These are phyloP conservation scores for Stagonosporopsis cucurbitacearum DNA, from an alignment of 2,329 filamentous ascomycete species.

Conservation along the genomic window DNA sequence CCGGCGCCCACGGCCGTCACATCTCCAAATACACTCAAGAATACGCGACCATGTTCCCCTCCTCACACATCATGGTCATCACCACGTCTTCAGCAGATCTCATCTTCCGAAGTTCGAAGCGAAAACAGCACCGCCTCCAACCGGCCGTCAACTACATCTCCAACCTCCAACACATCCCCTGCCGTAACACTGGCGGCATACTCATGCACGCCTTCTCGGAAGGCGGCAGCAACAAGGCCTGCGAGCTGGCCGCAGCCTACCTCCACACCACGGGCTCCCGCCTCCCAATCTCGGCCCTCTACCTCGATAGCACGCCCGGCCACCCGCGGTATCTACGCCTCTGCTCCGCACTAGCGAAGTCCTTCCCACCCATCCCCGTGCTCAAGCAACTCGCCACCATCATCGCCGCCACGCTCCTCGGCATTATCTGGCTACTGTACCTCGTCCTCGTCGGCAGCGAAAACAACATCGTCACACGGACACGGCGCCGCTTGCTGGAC, in stretches of 20 bases:
- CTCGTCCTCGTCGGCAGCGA: constrained; percentile 24
- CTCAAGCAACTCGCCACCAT: constrained; percentile 24
- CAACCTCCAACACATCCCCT: constrained; percentile 13
- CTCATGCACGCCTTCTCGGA: constrained; percentile 40
- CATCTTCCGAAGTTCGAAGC: constrained; percentile 27
- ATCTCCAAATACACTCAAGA: constrained; percentile 33
- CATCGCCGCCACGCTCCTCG: constrained; percentile 21
- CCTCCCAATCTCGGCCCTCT: constrained; percentile 28
- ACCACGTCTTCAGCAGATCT: constrained; percentile 35
- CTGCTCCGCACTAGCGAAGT: constrained; percentile 31
- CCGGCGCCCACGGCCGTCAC: constrained; percentile 33
- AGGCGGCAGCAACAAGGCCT: constrained; percentile 39
- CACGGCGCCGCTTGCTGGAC: constrained; percentile 22
- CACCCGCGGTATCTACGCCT: constrained; percentile 32
- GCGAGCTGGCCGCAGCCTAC: constrained; percentile 34
- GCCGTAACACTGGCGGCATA: constrained; percentile 17
- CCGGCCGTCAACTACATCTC: constrained; percentile 29
- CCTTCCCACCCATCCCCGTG: constrained; percentile 28
- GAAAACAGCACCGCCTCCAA: constrained; percentile 28
- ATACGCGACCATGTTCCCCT: constrained; percentile 35
- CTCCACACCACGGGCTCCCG: constrained; percentile 19
- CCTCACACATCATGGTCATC: constrained; percentile 35
- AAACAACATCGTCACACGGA: constrained; percentile 31
- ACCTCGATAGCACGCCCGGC: constrained; percentile 40
- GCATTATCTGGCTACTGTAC: constrained; percentile 29